Conservation (phyloP, 176 grass and related monocot species). For the Lolium multiflorum region DNA sequence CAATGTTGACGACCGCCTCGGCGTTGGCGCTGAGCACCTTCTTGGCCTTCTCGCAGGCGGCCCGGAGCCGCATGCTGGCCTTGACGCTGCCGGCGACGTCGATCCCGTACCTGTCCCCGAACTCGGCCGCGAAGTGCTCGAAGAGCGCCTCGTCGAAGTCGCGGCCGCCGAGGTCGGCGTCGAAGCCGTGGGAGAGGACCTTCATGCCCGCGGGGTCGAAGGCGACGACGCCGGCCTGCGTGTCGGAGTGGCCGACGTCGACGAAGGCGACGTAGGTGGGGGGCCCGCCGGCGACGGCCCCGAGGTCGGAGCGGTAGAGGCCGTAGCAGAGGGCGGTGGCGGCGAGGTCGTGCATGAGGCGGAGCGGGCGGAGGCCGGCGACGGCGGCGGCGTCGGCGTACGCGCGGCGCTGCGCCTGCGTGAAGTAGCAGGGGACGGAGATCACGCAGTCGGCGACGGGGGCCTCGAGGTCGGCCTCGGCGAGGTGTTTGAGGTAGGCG, state of each 20-base stretch:
- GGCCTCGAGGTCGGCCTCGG: constrained; percentile 68
- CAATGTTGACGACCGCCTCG: constrained; percentile 76
- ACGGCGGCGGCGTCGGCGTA: constrained; percentile 81
- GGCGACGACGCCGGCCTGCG: constrained; percentile 74
- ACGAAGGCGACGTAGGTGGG: constrained; percentile 65
- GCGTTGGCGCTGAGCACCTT: constrained; percentile 87
- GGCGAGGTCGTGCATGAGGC: constrained; percentile 87
- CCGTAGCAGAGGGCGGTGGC: constrained; percentile 93
- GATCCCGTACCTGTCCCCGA: constrained; percentile 63
- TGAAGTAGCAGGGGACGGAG: constrained; percentile 94
- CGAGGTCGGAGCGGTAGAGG: constrained; percentile 88
- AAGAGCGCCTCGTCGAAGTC: constrained; percentile 92
- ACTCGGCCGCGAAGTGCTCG: constrained; percentile 74
- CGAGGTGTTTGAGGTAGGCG: constrained; percentile 68
- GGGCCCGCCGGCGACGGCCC: constrained; percentile 4
- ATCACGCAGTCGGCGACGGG: constrained; percentile 78
- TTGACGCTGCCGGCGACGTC: constrained; percentile 65
- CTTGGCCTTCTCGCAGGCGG: constrained; percentile 91
- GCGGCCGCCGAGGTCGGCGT: constrained; percentile 83
- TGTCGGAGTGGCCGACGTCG: constrained; percentile 87
- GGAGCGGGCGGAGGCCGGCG: constrained; percentile 75
- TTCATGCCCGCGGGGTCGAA: constrained; percentile 65
- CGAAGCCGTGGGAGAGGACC: constrained; percentile 82
- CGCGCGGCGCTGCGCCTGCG: constrained; percentile 75
- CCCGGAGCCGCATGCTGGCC: constrained; percentile 76